phyloP scores from a whole-genome alignment of 345 rosid genomes.

The Populus pruinosa region DNA sequence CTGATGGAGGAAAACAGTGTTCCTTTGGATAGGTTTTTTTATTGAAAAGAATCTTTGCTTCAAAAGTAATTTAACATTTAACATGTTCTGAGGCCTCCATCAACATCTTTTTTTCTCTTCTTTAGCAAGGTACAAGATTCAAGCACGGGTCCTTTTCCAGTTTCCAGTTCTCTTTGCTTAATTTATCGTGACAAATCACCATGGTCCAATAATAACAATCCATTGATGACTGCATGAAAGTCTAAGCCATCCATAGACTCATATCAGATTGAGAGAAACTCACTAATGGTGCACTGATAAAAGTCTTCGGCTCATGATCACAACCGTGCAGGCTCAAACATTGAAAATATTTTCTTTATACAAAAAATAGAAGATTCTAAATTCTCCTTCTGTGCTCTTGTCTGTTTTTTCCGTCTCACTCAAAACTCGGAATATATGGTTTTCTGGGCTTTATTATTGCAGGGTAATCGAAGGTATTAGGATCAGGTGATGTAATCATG shows the following conservation, averaged over 20 bases:
- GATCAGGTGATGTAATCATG: not conserved
- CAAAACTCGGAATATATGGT: not conserved
- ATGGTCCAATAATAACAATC: not conserved
- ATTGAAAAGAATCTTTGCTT: not conserved
- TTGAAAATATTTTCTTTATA: not conserved
- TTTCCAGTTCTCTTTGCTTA: not conserved
- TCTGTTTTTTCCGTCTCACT: not conserved
- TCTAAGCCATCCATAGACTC: not conserved
- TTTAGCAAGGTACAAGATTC: not conserved
- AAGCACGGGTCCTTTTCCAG: not conserved
- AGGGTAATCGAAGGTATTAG: not conserved
- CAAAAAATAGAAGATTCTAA: not conserved
- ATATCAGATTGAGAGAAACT: not conserved
- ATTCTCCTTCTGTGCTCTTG: not conserved
- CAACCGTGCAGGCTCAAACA: not conserved
- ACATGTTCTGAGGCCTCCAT: not conserved
- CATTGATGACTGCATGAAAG: not conserved
- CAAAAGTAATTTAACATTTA: not conserved
- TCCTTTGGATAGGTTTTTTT: not conserved
- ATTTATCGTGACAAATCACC: not conserved
- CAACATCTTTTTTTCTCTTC: not conserved
- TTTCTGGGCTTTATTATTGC: not conserved
- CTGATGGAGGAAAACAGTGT: not conserved
- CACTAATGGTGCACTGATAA: not conserved
- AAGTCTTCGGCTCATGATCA: not conserved